Evolutionary conservation across 305 asterid species (phyloP).

Genomic region (Rubia peregrina): DNA sequence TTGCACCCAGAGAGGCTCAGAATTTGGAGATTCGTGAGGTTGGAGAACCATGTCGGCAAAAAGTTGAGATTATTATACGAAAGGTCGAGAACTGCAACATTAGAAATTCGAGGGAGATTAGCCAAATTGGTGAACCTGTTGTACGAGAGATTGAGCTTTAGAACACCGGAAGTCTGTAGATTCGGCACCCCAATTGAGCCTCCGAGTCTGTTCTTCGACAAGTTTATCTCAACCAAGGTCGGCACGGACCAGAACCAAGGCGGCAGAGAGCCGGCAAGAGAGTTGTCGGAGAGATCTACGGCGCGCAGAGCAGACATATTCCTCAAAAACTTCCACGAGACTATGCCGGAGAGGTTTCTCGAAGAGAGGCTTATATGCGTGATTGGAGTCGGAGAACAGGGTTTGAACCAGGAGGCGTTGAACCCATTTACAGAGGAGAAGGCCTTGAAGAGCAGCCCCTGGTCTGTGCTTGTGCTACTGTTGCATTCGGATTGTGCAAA

Average conservation of each 20-base stretch:
- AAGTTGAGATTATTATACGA: constrained; percentile 24
- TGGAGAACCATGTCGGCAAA: constrained; percentile 46
- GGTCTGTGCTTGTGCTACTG: constrained; percentile 37
- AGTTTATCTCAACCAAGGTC: constrained; percentile 39
- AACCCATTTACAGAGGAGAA: constrained; percentile 68
- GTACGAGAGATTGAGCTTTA: constrained; percentile 51
- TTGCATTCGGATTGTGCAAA: constrained; percentile 40
- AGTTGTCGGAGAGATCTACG: constrained; percentile 69
- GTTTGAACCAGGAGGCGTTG: constrained; percentile 46
- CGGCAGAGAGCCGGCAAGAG: constrained; percentile 55
- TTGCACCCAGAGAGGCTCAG: constrained; percentile 61
- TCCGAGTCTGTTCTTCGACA: constrained; percentile 65
- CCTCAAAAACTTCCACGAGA: constrained; percentile 61
- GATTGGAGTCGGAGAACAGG: constrained; percentile 46
- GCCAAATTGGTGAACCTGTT: constrained; percentile 65
- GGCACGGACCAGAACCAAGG: constrained; percentile 49
- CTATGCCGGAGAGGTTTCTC: constrained; percentile 51
- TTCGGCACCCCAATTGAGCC: constrained; percentile 38
- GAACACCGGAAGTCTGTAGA: constrained; percentile 18
- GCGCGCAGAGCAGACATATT: constrained; percentile 49
- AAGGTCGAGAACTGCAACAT: constrained; percentile 37
- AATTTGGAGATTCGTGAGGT: constrained; percentile 48
- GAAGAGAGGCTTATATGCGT: constrained; percentile 41
- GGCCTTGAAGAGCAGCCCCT: constrained; percentile 39
- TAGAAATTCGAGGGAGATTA: constrained; percentile 29